These are phyloP conservation scores for Tylopilus sp. DNA, from an alignment of 1,284 basidiomycete species.

Conservation along the genomic window DNA sequence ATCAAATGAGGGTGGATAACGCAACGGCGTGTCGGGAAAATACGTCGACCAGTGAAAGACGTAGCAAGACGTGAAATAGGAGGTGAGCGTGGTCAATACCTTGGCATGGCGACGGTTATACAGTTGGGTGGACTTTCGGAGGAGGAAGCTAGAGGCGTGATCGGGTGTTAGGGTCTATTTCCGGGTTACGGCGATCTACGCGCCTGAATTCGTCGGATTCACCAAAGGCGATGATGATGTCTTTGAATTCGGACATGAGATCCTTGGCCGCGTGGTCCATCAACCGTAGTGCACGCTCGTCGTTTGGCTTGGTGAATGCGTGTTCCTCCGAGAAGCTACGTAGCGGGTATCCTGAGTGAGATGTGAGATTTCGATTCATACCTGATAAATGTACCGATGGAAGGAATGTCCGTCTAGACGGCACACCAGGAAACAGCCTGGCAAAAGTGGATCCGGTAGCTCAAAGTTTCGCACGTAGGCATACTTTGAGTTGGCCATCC, in stretches of 20 bases:
- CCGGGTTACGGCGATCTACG: not conserved
- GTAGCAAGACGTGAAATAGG: constrained; percentile 94
- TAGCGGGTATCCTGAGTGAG: constrained; percentile 8
- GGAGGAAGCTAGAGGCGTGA: constrained; percentile 76
- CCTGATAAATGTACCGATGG: constrained; percentile 73
- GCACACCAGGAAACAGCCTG: constrained; percentile 87
- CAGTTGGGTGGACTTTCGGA: constrained; percentile 79
- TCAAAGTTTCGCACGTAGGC: constrained; percentile 95
- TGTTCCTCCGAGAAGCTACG: constrained; percentile 89
- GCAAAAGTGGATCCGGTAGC: constrained; percentile 88
- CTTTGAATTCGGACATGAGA: constrained; percentile 86
- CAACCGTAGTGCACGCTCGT: constrained; percentile 84
- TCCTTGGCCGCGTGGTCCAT: constrained; percentile 93
- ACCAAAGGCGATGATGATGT: constrained; percentile 91
- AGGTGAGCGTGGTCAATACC: constrained; percentile 90
- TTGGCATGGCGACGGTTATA: constrained; percentile 93
- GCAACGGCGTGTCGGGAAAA: constrained; percentile 78
- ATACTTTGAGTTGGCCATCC: constrained; percentile 93
- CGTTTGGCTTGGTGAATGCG: constrained; percentile 92
- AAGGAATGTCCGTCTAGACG: constrained; percentile 96
- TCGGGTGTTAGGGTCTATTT: not conserved
- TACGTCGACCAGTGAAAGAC: constrained; percentile 88
- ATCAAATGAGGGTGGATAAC: constrained; percentile 93
- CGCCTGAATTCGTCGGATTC: constrained; percentile 98
- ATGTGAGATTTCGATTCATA: not conserved